Evolutionary conservation across 1,139 yeast species (phyloP).

Genomic region (Candida glucosophila): DNA sequence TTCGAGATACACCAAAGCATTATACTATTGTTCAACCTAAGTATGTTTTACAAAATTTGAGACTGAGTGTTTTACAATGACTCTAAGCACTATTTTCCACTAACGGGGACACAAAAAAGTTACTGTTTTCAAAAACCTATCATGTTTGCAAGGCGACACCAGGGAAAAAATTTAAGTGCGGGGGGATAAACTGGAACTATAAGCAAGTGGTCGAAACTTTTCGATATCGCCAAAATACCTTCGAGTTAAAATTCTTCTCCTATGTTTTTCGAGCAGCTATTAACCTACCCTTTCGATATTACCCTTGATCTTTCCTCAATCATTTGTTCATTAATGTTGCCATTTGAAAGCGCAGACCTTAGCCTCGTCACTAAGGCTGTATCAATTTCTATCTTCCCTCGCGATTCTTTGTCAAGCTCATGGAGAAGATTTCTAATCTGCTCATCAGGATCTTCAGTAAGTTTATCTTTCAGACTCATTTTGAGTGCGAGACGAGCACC

Average conservation of each 20-base stretch:
- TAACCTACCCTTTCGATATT: conserved; percentile 5
- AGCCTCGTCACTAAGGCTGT: conserved; percentile 5
- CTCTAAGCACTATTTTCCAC: too few relatives aligned
- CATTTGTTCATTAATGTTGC: conserved; percentile 6
- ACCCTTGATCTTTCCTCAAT: conserved; percentile 6
- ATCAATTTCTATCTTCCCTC: conserved; percentile 6
- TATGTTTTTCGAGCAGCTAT: too few relatives aligned
- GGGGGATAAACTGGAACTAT: too few relatives aligned
- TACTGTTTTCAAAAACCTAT: too few relatives aligned
- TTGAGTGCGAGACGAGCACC: conserved; percentile 3
- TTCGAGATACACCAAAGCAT: too few relatives aligned
- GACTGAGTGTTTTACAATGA: too few relatives aligned
- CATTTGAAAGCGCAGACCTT: conserved; percentile 5
- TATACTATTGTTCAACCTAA: too few relatives aligned
- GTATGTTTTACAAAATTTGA: too few relatives aligned
- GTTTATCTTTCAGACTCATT: background rate
- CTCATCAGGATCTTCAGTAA: conserved; percentile 2
- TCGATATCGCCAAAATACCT: background rate
- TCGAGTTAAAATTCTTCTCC: background rate
- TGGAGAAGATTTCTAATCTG: conserved; percentile 5
- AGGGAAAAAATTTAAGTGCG: too few relatives aligned
- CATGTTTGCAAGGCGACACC: too few relatives aligned
- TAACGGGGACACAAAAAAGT: too few relatives aligned
- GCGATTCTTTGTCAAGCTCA: conserved; percentile 6
- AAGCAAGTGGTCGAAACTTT: background rate